Base-by-base conservation (phyloP, 306 rosid species). In the Vigna angularis region DNA sequence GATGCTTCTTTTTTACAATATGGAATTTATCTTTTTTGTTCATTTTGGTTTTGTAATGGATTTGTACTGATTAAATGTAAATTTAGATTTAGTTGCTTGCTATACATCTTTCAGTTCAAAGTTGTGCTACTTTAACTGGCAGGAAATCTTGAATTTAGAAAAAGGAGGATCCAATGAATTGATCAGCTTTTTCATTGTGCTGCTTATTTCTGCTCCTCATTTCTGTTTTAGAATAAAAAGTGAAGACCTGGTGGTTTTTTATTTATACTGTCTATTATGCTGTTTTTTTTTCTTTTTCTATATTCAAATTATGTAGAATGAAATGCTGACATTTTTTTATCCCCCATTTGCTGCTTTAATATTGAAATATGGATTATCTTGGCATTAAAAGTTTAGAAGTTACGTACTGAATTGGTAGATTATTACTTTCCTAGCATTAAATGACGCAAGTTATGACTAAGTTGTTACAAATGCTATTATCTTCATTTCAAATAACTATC, bases 61-160 rank as follows among this genome's bases (percentile, higher is more conserved):
- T 85, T 86, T 82, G 84, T 65, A 83, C 85, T 81, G 86, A 91
- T 88, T 72, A 77, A 83, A 72, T 93, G 93, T 91, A 90, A 85
- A 93, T 90, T 87, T 91, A 90, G 90, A 85, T 82, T 84, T 81
- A 84, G 82, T 78, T 82, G 84, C 78, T 87, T 87, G 90, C 73
- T 66, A 70, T 82, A 81, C 70, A 83, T 79, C 57, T 82, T 68
- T 81, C 86, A 65, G 67, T 73, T 82, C 66, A 65, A 69, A 83
- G 80, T 64, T 73, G 73, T 83, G 83, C 53, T 67, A 79, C 81
- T 83, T 81, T 22, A 77, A 73, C 70, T 66, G 87, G 56, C 74
- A 80, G 81, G 77, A 85, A 79, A 87, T 59, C 67, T 66, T 58
- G 78, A 78, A 74, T 79, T 84, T 77, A 85, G 85, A 74, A 34